Evolutionary conservation across 805 yeast species (phyloP).

Genomic region (Candida multigemmis): DNA sequence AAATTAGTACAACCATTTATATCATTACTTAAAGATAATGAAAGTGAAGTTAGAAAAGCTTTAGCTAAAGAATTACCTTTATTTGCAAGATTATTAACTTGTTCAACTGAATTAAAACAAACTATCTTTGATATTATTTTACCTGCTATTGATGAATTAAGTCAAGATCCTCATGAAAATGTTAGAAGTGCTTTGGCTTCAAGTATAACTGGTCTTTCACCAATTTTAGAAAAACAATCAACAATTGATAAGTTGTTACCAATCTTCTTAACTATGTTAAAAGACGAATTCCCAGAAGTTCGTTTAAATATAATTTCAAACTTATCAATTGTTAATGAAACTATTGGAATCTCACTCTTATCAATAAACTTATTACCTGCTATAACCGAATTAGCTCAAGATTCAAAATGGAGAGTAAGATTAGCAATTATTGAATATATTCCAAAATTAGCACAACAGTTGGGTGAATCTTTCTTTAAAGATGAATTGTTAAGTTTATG

Average conservation of each 20-base stretch:
- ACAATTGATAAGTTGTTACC: conserved; percentile 82
- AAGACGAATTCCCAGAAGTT: conserved; percentile 95
- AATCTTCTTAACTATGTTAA: conserved; percentile 83
- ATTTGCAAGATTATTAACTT: conserved; percentile 45
- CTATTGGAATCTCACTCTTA: conserved; percentile 82
- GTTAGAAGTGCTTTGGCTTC: conserved; percentile 91
- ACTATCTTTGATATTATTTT: conserved; percentile 61
- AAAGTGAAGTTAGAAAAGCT: conserved; percentile 95
- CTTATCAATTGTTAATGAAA: conserved; percentile 85
- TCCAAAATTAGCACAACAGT: conserved; percentile 87
- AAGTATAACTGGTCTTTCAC: conserved; percentile 79
- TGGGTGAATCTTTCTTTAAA: conserved; percentile 89
- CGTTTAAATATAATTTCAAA: conserved; percentile 89
- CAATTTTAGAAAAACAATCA: conserved; percentile 73
- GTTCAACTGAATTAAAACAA: conserved; percentile 24
- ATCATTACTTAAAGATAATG: conserved; percentile 77
- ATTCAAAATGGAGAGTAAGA: conserved; percentile 95
- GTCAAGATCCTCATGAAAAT: conserved; percentile 85
- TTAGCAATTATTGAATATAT: conserved; percentile 94
- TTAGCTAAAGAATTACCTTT: conserved; percentile 86
- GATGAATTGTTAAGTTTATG: conserved; percentile 85
- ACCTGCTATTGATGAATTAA: conserved; percentile 75
- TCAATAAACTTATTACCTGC: conserved; percentile 91
- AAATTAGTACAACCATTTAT: conserved; percentile 67
- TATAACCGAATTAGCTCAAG: conserved; percentile 90